These are phyloP conservation scores for Eucalyptus camaldulensis DNA, from an alignment of 345 rosid species.

Conservation along the genomic window DNA sequence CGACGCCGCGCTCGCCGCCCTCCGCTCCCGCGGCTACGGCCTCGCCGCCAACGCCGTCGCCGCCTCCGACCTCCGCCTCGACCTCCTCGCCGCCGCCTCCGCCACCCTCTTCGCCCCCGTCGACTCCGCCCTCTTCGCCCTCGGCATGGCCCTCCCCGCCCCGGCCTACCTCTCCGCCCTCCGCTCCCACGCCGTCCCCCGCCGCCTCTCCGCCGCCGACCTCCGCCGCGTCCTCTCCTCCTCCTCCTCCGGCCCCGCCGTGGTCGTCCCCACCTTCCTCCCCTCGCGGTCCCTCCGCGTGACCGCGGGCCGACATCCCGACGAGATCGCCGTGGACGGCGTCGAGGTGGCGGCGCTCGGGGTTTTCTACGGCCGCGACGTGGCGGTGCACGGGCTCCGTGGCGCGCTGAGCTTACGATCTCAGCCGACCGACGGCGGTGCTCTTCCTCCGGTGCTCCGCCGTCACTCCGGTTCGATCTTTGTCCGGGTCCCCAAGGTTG, in stretches of 20 bases:
- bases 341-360: slow-evolving; percentile 12
- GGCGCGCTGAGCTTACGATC: neutral
- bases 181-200: slow-evolving; percentile 25
- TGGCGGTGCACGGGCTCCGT: slow-evolving; percentile 29
- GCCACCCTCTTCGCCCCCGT: slow-evolving; percentile 27
- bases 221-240: slow-evolving; percentile 15
- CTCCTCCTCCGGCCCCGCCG: neutral
- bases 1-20: neutral
- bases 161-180: slow-evolving; percentile 25
- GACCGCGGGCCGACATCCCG: neutral
- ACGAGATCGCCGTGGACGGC: slow-evolving; percentile 5
- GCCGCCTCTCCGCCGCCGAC: slow-evolving; percentile 19
- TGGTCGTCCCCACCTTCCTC: slow-evolving; percentile 18
- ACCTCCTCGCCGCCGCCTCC: slow-evolving; percentile 19
- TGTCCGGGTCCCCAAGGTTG: neutral
- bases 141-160: slow-evolving; percentile 33
- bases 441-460: neutral
- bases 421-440: neutral
- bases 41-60: neutral
- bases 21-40: neutral
- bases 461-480: neutral
- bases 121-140: slow-evolving; percentile 24
- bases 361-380: slow-evolving; percentile 16
- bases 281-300: slow-evolving; percentile 14
- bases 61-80: neutral